Percentiles rank a stretch among this genome's conserved stretches.
Conservation (phyloP, 2,329 filamentous ascomycete species). For the Alternaria triticimaculans region DNA sequence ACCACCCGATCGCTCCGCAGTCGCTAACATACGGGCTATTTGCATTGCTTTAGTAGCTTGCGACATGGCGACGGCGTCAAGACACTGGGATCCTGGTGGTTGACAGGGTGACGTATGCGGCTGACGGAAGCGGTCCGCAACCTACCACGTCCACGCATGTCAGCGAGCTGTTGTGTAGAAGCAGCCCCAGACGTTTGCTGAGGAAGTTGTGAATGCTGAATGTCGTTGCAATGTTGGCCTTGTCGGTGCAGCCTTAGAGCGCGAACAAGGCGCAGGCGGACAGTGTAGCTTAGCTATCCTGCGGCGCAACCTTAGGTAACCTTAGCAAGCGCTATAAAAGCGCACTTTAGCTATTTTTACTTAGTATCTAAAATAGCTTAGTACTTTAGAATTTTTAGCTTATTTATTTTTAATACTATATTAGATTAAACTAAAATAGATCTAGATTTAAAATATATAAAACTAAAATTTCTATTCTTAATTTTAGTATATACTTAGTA, state of each 20-base stretch:
- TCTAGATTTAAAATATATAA: no score
- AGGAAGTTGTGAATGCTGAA: neutral
- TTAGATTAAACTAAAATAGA: no score
- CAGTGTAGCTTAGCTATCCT: no score
- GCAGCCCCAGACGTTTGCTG: neutral
- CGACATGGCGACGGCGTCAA: neutral
- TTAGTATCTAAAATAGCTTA: no score
- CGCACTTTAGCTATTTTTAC: no score
- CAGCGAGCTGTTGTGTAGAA: neutral
- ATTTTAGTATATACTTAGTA: no score
- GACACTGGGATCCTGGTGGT: neutral
- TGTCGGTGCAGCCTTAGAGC: neutral
- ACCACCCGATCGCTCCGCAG: neutral
- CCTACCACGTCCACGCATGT: neutral
- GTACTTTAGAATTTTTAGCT: no score
- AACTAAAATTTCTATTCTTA: no score
- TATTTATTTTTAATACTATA: no score
- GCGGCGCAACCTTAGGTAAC: no score
- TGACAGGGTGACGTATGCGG: neutral
- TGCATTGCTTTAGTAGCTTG: neutral
- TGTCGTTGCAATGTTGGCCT: neutral
- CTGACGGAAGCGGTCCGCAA: neutral
- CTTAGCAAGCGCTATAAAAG: no score
- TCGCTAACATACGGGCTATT: neutral
- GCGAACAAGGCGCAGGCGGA: neutral